These are phyloP conservation scores for Gracilaria vermiculophylla DNA, from an alignment of 23 red algal species.

Conservation along the genomic window DNA sequence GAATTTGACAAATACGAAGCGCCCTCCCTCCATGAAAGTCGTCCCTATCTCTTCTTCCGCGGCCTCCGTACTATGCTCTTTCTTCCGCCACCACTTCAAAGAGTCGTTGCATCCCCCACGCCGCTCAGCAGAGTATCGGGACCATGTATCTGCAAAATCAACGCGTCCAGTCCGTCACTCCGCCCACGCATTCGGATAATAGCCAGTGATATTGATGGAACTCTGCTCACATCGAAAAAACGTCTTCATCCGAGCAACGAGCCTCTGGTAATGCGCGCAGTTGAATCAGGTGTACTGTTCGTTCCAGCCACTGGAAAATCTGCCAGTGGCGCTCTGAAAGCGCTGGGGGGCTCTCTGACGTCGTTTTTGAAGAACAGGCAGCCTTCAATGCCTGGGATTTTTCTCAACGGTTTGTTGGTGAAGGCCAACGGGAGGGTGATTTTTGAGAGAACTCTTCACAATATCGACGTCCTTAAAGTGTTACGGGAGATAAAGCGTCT, in stretches of 20 bases:
- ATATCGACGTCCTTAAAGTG: conserved; percentile 25
- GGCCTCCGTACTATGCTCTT: background rate
- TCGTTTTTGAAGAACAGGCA: background rate
- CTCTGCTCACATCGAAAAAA: conserved; percentile 17
- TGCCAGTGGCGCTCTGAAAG: conserved; percentile 45
- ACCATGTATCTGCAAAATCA: background rate
- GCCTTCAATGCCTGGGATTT: conserved; percentile 68
- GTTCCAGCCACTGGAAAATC: conserved; percentile 90
- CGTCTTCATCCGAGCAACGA: conserved; percentile 15
- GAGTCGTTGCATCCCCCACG: background rate
- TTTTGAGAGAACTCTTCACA: conserved; percentile 47
- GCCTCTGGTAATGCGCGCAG: background rate
- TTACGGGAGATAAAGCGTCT: conserved; percentile 18
- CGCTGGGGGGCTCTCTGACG: conserved; percentile 24
- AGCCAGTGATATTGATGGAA: conserved; percentile 41
- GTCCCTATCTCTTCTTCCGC: background rate
- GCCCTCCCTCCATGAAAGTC: background rate
- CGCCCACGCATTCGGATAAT: conserved; percentile 16
- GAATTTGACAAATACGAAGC: background rate
- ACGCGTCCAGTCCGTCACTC: background rate
- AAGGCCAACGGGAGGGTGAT: conserved; percentile 53
- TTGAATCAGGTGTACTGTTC: conserved; percentile 19
- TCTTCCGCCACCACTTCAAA: background rate
- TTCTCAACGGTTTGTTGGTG: conserved; percentile 80
- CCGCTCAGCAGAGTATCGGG: background rate